These are phyloP conservation scores for Sugiyamaella boreocaroliniensis DNA, from an alignment of 805 yeast genomes.

Conservation along the genomic window DNA sequence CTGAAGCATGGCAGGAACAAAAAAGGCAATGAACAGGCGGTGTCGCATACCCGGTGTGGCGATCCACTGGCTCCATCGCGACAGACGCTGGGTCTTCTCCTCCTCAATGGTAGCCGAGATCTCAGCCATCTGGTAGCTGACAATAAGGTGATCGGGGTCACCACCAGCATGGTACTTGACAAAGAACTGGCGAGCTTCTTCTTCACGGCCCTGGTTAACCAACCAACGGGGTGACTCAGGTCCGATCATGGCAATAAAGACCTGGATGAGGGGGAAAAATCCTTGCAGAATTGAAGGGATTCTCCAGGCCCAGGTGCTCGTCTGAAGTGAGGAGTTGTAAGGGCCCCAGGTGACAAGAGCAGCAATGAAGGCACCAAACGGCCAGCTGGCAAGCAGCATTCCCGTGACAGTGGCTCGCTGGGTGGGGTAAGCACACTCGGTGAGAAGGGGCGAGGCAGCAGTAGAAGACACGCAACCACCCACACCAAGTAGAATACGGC, in stretches of 20 bases:
- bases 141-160: constrained; percentile 21
- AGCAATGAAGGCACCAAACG: constrained; percentile 66
- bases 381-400: constrained; percentile 61
- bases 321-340: constrained; percentile 42
- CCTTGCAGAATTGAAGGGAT: constrained; percentile 68
- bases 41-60: constrained; percentile 9
- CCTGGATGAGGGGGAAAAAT: constrained; percentile 54
- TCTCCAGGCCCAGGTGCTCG: constrained; percentile 53
- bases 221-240: constrained; percentile 87
- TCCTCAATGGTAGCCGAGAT: constrained; percentile 18
- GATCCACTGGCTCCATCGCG: constrained; percentile 17
- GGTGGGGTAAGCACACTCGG: constrained; percentile 61
- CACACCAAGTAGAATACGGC: constrained; percentile 61
- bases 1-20: constrained; percentile 14
- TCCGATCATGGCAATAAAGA: constrained; percentile 41
- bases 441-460: constrained; percentile 68
- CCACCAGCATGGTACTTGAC: constrained; percentile 17
- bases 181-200: constrained; percentile 47
- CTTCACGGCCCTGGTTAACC: constrained; percentile 52
- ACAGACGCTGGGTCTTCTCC: constrained; percentile 15
- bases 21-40: constrained; percentile 7
- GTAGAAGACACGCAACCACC: constrained; percentile 80
- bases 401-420: constrained; percentile 55
- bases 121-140: constrained; percentile 25
- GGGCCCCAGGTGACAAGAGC: constrained; percentile 70